Percentiles rank a stretch among this genome's conserved stretches.
Conservation (phyloP, 352 stramenopile species). For the Globisporangium nodosum region DNA sequence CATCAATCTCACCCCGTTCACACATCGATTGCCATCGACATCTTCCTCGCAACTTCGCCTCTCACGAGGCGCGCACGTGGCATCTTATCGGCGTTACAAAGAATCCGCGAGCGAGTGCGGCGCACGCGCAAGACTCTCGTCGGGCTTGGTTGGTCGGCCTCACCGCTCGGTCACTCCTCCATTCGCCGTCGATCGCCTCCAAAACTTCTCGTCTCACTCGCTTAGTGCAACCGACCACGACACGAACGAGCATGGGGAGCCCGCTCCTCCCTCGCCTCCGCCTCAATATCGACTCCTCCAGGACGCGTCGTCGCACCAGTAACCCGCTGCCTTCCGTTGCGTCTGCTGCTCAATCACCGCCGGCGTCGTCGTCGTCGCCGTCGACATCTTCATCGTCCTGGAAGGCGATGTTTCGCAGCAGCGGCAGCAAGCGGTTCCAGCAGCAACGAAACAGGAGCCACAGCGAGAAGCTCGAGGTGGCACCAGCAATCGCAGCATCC, state of each 20-base stretch:
- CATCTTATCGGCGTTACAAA: too few relatives aligned
- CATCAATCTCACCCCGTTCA: too few relatives aligned
- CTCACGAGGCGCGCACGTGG: too few relatives aligned
- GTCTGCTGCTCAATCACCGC: too few relatives aligned
- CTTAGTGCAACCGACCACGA: too few relatives aligned
- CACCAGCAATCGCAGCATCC: not conserved
- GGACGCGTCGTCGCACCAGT: not conserved
- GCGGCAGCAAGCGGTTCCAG: not conserved
- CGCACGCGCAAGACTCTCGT: too few relatives aligned
- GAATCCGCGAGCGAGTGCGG: too few relatives aligned
- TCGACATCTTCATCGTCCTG: not conserved
- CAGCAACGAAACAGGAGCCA: not conserved
- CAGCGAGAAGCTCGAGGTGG: not conserved
- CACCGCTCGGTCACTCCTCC: not conserved
- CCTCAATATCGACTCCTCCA: not conserved
- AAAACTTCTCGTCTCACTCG: not conserved
- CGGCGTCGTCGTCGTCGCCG: not conserved
- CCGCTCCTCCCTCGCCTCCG: not conserved
- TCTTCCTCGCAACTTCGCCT: too few relatives aligned
- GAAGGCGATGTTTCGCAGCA: slow-evolving; percentile 1
- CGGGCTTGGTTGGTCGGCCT: too few relatives aligned
- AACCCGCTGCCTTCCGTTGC: not conserved
- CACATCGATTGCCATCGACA: too few relatives aligned
- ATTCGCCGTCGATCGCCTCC: not conserved
- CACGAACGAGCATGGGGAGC: not conserved